These are phyloP conservation scores for Paspalum vaginatum DNA, from an alignment of 176 grass and related monocot genomes.

Conservation along the genomic window DNA sequence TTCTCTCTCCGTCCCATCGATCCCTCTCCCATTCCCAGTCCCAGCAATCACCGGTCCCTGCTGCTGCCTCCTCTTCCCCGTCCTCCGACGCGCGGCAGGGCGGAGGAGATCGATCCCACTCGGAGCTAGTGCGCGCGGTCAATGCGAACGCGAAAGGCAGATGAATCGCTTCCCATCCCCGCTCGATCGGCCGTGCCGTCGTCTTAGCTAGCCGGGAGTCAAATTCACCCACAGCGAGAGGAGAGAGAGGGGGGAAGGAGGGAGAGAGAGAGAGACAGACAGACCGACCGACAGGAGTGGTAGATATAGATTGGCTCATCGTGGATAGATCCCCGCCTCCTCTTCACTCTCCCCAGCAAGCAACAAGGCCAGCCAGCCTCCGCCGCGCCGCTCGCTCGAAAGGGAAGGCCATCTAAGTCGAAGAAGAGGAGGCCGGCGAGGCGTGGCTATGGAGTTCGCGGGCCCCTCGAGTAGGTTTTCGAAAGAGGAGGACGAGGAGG, in stretches of 20 bases:
- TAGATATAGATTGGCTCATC: constrained; percentile 36
- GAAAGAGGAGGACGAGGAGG: constrained; percentile 40
- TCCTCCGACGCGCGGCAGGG: not conserved
- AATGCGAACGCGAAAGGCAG: not conserved
- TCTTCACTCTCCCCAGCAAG: constrained; percentile 25
- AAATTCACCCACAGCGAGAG: constrained; percentile 8
- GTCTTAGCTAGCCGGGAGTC: not conserved
- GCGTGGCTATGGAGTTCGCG: constrained; percentile 45
- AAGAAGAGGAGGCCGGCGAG: not conserved
- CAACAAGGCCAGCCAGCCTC: not conserved
- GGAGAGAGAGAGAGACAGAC: not conserved
- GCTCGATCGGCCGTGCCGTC: constrained; percentile 14
- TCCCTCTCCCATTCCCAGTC: not conserved
- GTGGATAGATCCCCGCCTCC: constrained; percentile 45
- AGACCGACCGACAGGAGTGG: not conserved
- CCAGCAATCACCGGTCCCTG: too few species aligned
- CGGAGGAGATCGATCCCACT: constrained; percentile 16
- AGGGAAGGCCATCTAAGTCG: not conserved
- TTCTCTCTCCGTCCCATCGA: not conserved
- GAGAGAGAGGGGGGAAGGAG: not conserved
- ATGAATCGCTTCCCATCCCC: constrained; percentile 16
- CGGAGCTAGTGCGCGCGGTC: constrained; percentile 18
- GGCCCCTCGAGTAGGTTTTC: constrained; percentile 41
- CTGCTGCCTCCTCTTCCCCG: not conserved
- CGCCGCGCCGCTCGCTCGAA: not conserved